Evolutionary conservation across 2,329 filamentous ascomycete species (phyloP), one percentile per base, ranked within the genome.

Genomic region (Colletotrichum echinochloae): DNA sequence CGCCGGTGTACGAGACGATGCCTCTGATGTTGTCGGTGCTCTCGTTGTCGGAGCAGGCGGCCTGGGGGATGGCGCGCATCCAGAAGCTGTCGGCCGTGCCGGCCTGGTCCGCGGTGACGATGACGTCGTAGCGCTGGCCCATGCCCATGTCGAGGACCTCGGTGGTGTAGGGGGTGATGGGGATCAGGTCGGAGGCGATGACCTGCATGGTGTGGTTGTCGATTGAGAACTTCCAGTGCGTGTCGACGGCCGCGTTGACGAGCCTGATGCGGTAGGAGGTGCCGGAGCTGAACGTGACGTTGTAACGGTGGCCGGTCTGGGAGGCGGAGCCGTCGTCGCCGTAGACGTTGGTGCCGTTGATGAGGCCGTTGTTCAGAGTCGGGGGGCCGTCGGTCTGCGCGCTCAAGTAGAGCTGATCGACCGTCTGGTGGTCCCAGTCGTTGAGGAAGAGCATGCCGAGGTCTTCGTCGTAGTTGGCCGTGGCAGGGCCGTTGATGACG

Each of bases 391-490:
- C 60, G 14, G 69, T 73, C 69, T 78, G 72, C 35, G 77, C 78
- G 12, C 57, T 3, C 4, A 65, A 49, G 49, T 78, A 81, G 1
- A 85, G 75, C 60, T 81, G 73, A 61, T 83, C 83, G 2, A 81
- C 79, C 0, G 82, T 83, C 11, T 71, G 66, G 70, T 88, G 86
- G 73, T 84, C 84, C 87, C 88, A 91, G 74, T 91, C 90, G 20
- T 84, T 86, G 7, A 92, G 76, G 33, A 89, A 82, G 1, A 92
- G 74, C 14, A 84, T 79, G 3, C 91, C 90, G 0, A 91, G 81
- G 74, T 93, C 91, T 59, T 86, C 83, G 70, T 93, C 89, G 74
- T 91, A 91, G 74, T 88, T 83, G 18, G 84, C 81, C 2, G 86
- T 85, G 0, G 85, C 83, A 0, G 89, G 89, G 0, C 89, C 90